Evolutionary conservation across 2,329 filamentous ascomycete genomes (phyloP).

Genomic region (Thelonectria discophora): DNA sequence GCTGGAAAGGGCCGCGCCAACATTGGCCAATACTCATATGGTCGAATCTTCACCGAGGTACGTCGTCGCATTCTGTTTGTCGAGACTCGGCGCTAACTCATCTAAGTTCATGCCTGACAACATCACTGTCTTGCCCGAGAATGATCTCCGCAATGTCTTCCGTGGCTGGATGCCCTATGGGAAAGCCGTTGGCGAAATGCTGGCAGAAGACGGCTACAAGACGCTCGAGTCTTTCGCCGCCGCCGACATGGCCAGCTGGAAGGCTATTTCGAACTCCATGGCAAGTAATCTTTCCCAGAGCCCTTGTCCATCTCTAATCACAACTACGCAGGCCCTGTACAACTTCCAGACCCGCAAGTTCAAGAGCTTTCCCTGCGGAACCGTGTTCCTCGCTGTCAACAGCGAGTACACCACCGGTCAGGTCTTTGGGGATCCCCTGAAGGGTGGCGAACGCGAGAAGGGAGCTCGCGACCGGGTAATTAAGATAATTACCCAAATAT

Average conservation of each 20-base stretch:
- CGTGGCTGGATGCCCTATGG: conserved; percentile 19
- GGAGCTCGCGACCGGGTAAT: background rate
- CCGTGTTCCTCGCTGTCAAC: conserved; percentile 39
- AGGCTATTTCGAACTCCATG: conserved; percentile 34
- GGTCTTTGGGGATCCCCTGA: background rate
- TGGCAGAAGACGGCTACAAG: conserved; percentile 37
- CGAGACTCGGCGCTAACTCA: background rate
- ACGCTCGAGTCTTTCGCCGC: conserved; percentile 35
- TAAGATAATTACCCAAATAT: background rate
- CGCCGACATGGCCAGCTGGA: conserved; percentile 37
- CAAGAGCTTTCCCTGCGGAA: conserved; percentile 28
- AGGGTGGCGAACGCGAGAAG: background rate
- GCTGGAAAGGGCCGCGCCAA: background rate
- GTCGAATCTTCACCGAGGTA: conserved; percentile 3
- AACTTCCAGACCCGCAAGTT: conserved; percentile 37
- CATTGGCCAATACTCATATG: conserved; percentile 9
- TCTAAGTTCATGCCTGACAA: conserved; percentile 6
- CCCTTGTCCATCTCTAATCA: background rate
- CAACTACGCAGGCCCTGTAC: conserved; percentile 39
- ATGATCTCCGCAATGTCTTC: conserved; percentile 1
- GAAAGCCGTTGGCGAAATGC: conserved; percentile 18
- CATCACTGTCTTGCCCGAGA: background rate
- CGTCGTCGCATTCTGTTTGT: background rate
- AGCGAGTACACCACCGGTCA: conserved; percentile 41
- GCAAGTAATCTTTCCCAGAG: conserved; percentile 28